Evolutionary conservation across 257 asterid genomes (phyloP).

Genomic region (Nicotiana otophora): DNA sequence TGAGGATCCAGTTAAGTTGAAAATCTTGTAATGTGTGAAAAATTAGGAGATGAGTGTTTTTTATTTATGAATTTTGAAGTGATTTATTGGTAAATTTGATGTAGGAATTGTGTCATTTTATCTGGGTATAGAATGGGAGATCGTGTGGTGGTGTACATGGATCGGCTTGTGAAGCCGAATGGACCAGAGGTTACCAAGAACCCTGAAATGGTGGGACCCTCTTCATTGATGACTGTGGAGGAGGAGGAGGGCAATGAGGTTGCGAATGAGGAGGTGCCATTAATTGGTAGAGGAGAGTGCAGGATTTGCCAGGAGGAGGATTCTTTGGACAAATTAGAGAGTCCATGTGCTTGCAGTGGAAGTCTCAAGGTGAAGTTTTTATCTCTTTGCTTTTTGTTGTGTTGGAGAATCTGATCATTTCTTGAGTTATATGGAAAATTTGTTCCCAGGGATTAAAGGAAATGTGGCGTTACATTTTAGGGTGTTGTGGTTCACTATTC

Average conservation of each 20-base stretch:
- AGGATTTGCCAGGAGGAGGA: slow-evolving; percentile 99
- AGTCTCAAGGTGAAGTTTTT: slow-evolving; percentile 63
- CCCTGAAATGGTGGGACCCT: slow-evolving; percentile 50
- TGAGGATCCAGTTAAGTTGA: not conserved
- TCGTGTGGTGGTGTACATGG: slow-evolving; percentile 41
- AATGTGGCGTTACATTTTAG: not conserved
- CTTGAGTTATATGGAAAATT: not conserved
- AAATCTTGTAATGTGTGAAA: not conserved
- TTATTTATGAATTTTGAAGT: slow-evolving; percentile 7
- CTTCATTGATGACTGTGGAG: slow-evolving; percentile 32
- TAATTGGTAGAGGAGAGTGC: slow-evolving; percentile 74
- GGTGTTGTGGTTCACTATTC: not conserved
- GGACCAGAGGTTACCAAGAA: slow-evolving; percentile 27
- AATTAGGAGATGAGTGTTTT: slow-evolving; percentile 18
- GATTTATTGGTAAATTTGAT: slow-evolving; percentile 16
- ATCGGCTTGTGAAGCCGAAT: slow-evolving; percentile 41
- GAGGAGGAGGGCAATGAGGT: slow-evolving; percentile 37
- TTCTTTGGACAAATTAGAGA: slow-evolving; percentile 70
- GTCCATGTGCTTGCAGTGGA: slow-evolving; percentile 93
- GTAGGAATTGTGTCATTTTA: slow-evolving; percentile 3
- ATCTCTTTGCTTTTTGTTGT: not conserved
- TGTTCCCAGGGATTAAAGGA: not conserved
- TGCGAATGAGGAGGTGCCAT: slow-evolving; percentile 60
- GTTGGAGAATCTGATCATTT: not conserved
- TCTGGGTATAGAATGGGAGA: slow-evolving; percentile 55